Conservation (phyloP, 768 basidiomycete species). For the Boletus rubropictus region DNA sequence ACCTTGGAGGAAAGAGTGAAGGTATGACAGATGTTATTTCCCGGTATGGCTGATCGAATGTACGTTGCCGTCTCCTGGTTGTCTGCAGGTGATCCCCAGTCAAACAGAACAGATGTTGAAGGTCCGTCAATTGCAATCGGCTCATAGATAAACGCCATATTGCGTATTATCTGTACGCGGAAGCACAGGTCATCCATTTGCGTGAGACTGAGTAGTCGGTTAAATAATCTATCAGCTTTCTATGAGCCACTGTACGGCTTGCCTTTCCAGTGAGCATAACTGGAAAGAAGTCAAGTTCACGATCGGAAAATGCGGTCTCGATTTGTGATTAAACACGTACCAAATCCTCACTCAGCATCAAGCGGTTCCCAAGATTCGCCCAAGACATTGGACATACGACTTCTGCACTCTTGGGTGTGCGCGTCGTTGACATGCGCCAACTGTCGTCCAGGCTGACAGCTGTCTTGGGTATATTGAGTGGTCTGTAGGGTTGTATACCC, state of each 20-base stretch:
- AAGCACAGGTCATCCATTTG: conserved; percentile 38
- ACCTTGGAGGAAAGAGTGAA: conserved; percentile 47
- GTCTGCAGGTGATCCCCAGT: conserved; percentile 41
- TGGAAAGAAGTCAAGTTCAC: conserved; percentile 3
- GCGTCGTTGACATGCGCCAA: conserved; percentile 40
- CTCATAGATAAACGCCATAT: conserved; percentile 48
- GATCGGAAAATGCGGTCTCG: background rate
- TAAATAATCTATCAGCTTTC: background rate
- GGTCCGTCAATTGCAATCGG: conserved; percentile 50
- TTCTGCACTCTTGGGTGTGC: conserved; percentile 33
- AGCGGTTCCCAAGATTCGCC: conserved; percentile 17
- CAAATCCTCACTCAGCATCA: conserved; percentile 36
- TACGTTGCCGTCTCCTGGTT: conserved; percentile 33
- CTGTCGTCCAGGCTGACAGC: conserved; percentile 15
- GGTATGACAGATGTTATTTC: conserved; percentile 38
- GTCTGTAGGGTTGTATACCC: conserved; percentile 2
- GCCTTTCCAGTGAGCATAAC: conserved; percentile 30
- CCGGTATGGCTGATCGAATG: conserved; percentile 24
- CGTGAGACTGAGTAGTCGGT: conserved; percentile 27
- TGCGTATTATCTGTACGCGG: conserved; percentile 34
- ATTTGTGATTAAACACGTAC: conserved; percentile 28
- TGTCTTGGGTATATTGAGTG: conserved; percentile 2
- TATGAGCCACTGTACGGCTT: background rate
- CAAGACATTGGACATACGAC: conserved; percentile 31
- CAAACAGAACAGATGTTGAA: conserved; percentile 41